Conservation (phyloP, 2,329 filamentous ascomycete genomes). For the Pseudogymnoascus sp. region DNA sequence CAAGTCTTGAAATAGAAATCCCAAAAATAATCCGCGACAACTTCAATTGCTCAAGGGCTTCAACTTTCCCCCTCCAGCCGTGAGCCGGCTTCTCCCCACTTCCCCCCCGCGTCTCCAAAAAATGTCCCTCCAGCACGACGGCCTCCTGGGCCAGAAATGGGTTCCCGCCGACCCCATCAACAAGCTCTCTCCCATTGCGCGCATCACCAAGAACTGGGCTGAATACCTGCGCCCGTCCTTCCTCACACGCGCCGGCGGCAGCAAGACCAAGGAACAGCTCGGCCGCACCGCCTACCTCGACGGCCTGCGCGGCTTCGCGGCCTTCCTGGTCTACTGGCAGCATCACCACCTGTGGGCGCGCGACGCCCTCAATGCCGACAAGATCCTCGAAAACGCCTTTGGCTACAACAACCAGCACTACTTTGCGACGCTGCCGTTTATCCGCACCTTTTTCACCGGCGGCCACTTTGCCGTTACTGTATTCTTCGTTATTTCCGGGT, state of each 20-base stretch:
- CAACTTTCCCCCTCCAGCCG: not conserved
- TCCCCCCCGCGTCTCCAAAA: not conserved
- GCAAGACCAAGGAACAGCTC: slow-evolving; percentile 1
- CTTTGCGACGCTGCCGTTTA: slow-evolving; percentile 36
- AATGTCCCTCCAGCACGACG: not conserved
- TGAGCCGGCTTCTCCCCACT: not conserved
- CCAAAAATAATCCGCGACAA: not conserved
- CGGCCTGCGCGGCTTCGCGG: slow-evolving; percentile 41
- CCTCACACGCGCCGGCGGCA: not conserved
- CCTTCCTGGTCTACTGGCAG: slow-evolving; percentile 40
- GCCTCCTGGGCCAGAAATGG: slow-evolving; percentile 4
- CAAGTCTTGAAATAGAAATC: not conserved
- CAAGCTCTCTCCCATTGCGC: not conserved
- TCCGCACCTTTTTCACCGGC: slow-evolving; percentile 33
- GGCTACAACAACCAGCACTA: slow-evolving; percentile 29
- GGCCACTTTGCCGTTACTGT: slow-evolving; percentile 43
- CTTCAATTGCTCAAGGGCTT: not conserved
- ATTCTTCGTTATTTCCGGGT: slow-evolving; percentile 45
- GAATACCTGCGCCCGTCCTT: not conserved
- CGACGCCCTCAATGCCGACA: slow-evolving; percentile 26
- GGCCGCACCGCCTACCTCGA: slow-evolving; percentile 39
- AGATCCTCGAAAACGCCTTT: slow-evolving; percentile 21
- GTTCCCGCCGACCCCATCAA: not conserved
- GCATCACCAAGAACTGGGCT: not conserved
- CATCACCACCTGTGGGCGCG: slow-evolving; percentile 34